Evolutionary conservation across 495 filamentous ascomycete genomes (phyloP), one percentile per base, ranked within the genome.

Genomic region (Rhypophila decipiens): DNA sequence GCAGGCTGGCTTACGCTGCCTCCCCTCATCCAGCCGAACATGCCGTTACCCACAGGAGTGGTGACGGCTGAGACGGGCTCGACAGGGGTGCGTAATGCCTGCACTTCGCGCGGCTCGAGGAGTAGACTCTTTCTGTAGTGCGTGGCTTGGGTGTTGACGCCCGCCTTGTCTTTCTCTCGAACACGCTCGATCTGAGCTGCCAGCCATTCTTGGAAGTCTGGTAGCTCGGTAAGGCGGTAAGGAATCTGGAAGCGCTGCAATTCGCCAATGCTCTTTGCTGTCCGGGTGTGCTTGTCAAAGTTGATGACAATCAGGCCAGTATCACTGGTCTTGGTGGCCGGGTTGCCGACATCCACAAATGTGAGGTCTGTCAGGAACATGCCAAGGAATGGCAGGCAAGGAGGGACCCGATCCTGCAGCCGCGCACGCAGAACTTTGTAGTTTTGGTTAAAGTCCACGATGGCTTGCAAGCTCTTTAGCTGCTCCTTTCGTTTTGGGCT

Each of bases 191-290:
- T 78, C 65, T 97, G 84, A 12, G 79, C 75, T 53, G 91, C 80
- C 64, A 99, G 83, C 93, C 90, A 97, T 34, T 90, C 83, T 65
- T 97, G 91, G 57, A 99, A 74, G 55, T 97, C 94, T 0, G 88
- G 80, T 12, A 97, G 71, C 56, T 95, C 87, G 3, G 77, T 74
- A 13, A 99, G 76, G 15, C 84, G 82, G 58, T 99, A 96, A 1
- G 94, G 93, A 39, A 96, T 87, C 61, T 99, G 94, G 76, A 99
- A 99, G 21, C 93, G 83, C 64, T 97, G 93, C 10, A 97, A 77
- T 55, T 97, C 90, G 47, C 88, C 88, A 60, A 99, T 95, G 61
- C 96, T 90, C 58, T 86, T 87, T 7, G 94, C 91, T 2, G 90
- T 96, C 61, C 88, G 88, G 61, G 84, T 85, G 60, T 97, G 87